A percentile compares a stretch with the other conserved stretches of the same genome.
Conservation (phyloP, 495 filamentous ascomycete genomes). For the Bathelium albidoporum region DNA sequence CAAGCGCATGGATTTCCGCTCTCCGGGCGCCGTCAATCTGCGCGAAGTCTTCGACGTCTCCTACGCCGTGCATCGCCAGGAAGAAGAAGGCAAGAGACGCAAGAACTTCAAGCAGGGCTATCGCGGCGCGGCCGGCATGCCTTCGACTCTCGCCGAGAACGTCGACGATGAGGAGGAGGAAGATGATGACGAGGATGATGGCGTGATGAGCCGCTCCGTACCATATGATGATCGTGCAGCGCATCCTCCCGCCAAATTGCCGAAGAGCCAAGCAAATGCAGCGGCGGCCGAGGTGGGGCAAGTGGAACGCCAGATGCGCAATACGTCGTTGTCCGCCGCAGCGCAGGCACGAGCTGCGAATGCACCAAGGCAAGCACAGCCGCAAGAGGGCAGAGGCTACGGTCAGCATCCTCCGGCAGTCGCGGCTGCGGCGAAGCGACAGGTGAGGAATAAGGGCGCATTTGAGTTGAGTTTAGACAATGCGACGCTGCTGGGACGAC, state of each 20-base stretch:
- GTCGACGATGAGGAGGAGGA: conserved; percentile 51
- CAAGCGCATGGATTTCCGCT: conserved; percentile 83
- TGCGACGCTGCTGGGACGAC: conserved; percentile 73
- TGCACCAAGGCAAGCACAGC: conserved; percentile 29
- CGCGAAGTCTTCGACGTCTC: conserved; percentile 96
- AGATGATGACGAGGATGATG: conserved; percentile 53
- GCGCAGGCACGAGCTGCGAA: conserved; percentile 48
- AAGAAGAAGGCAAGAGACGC: conserved; percentile 86
- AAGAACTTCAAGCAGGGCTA: conserved; percentile 67
- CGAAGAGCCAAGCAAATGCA: conserved; percentile 41
- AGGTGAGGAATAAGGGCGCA: conserved; percentile 57
- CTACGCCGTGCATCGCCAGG: conserved; percentile 91
- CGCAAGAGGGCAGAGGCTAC: conserved; percentile 56
- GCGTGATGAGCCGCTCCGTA: conserved; percentile 41
- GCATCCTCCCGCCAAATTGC: conserved; percentile 55
- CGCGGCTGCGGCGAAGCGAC: conserved; percentile 67
- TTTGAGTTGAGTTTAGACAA: conserved; percentile 90
- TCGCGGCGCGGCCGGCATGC: conserved; percentile 40
- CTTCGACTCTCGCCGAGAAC: conserved; percentile 38
- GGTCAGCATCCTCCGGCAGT: conserved; percentile 71
- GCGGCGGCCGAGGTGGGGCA: conserved; percentile 45
- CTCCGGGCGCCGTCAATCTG: conserved; percentile 86
- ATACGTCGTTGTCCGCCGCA: conserved; percentile 59
- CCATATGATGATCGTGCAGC: conserved; percentile 35
- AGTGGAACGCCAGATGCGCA: conserved; percentile 78